Base-by-base conservation (phyloP, 441 rosid species). In the Mallotus japonicus region DNA sequence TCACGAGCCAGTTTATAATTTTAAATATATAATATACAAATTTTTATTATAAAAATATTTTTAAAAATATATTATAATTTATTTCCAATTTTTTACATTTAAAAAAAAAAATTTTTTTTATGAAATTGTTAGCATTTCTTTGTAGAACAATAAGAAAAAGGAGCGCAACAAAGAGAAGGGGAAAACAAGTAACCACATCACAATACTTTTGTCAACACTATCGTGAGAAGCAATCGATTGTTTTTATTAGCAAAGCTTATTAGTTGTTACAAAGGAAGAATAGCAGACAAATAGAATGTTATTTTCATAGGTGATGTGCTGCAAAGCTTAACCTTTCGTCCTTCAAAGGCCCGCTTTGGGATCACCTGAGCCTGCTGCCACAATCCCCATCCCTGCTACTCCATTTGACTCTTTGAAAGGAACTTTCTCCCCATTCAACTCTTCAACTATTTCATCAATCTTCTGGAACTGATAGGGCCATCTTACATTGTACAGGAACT, bases 401-500 rank as follows among this genome's bases (percentile, higher is more conserved):
- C 74, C 71, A 12, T 58, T 67, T 37, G 66, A 62, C 46, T 79
- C 87, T 22, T 49, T 2, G 28, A 56, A 8, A 20, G 32, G 32
- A 56, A 10, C 83, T 65, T 75, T 71, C 74, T 87, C 86, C 12
- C 93, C 92, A 40, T 88, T 84, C 65, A 92, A 65, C 67, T 83
- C 83, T 42, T 85, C 54, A 60, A 92, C 98, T 28, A 95, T 89
- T 75, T 92, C 87, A 49, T 92, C 97, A 6, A 95, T 90, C 89
- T 91, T 95, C 24, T 87, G 84, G 65, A 92, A 92, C 71, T 95
- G 99, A 65, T 86, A 91, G 0, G 99, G 97, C 99, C 97, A 92
- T 80, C 85, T 86, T 51, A 84, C 78, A 10, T 92, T 92, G 83
- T 92, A 92, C 67, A 95, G 83, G 71, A 92, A 92, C 83, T 95